These are phyloP conservation scores for Inga oerstediana DNA, from an alignment of 306 rosid genomes.

Conservation along the genomic window DNA sequence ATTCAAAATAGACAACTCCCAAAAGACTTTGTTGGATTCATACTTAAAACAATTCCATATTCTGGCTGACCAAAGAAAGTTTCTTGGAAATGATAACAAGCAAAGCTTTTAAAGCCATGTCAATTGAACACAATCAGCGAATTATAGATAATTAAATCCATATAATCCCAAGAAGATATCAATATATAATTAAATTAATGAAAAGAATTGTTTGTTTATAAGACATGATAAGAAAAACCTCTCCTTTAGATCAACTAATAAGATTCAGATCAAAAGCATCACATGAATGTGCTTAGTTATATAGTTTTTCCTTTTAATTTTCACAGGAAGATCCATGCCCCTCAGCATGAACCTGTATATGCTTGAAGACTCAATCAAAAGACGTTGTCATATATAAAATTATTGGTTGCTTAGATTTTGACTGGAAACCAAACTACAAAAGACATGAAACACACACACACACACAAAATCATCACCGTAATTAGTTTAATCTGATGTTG, in stretches of 20 bases:
- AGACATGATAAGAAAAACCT: slow-evolving; percentile 22
- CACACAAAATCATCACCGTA: not conserved
- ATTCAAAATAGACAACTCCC: slow-evolving; percentile 25
- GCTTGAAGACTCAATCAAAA: not conserved
- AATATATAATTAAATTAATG: slow-evolving; percentile 37
- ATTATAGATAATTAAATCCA: slow-evolving; percentile 33
- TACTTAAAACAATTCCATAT: not conserved
- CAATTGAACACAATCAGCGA: slow-evolving; percentile 31
- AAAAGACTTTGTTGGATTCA: slow-evolving; percentile 3
- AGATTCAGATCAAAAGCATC: slow-evolving; percentile 50
- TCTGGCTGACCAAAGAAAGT: slow-evolving; percentile 41
- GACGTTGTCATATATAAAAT: not conserved
- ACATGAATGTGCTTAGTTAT: slow-evolving; percentile 54
- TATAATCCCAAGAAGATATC: slow-evolving; percentile 47
- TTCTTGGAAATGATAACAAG: slow-evolving; percentile 47
- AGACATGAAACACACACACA: not conserved
- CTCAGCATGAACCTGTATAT: slow-evolving; percentile 17
- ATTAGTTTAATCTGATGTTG: slow-evolving; percentile 4
- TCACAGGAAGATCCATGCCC: slow-evolving; percentile 29
- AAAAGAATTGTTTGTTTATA: slow-evolving; percentile 33
- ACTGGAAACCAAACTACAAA: not conserved
- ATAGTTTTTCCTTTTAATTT: slow-evolving; percentile 42
- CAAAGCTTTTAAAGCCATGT: slow-evolving; percentile 19
- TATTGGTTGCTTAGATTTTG: not conserved
- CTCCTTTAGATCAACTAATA: slow-evolving; percentile 28